A percentile compares a stretch with the other conserved stretches of the same genome.
These are phyloP conservation scores for Trichosanthes cucumerina DNA, from an alignment of 306 rosid species.

Conservation along the genomic window DNA sequence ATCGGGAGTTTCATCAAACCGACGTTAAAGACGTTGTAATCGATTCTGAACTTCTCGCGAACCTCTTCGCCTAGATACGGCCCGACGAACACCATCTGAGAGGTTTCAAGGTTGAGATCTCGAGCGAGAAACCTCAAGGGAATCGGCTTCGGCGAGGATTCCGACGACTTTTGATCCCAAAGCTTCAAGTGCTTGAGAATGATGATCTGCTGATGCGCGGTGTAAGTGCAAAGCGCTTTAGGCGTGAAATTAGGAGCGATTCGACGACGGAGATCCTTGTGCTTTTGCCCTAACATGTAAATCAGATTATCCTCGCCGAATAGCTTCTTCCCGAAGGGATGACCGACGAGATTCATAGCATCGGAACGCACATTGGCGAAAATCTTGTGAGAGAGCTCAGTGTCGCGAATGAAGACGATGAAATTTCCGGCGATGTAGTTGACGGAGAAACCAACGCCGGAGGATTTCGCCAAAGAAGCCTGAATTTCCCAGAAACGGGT, in stretches of 20 bases:
- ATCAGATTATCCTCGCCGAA: constrained; percentile 87
- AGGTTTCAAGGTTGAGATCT: constrained; percentile 73
- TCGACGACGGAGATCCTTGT: constrained; percentile 80
- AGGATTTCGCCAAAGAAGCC: constrained; percentile 37
- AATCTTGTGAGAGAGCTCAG: constrained; percentile 66
- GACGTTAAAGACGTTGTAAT: constrained; percentile 64
- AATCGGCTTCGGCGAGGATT: constrained; percentile 13
- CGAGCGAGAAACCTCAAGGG: constrained; percentile 49
- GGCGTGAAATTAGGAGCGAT: constrained; percentile 80
- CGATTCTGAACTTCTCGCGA: constrained; percentile 45
- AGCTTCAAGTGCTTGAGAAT: constrained; percentile 49
- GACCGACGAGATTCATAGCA: constrained; percentile 67
- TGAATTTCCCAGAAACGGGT: constrained; percentile 68
- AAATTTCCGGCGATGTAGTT: constrained; percentile 73
- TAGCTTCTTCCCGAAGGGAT: constrained; percentile 84
- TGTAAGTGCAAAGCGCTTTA: constrained; percentile 63
- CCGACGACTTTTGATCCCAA: constrained; percentile 33
- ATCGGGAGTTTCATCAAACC: constrained; percentile 74
- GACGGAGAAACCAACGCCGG: constrained; percentile 40
- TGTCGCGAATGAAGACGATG: constrained; percentile 63
- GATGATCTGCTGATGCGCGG: constrained; percentile 56
- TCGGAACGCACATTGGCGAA: constrained; percentile 76
- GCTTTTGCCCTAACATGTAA: constrained; percentile 72
- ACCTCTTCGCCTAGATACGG: constrained; percentile 42
- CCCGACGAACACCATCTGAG: constrained; percentile 78